Percentiles rank a stretch among this genome's conserved stretches.
These are phyloP conservation scores for Scytalidium sp. DNA, from an alignment of 2,329 filamentous ascomycete genomes.

Conservation along the genomic window DNA sequence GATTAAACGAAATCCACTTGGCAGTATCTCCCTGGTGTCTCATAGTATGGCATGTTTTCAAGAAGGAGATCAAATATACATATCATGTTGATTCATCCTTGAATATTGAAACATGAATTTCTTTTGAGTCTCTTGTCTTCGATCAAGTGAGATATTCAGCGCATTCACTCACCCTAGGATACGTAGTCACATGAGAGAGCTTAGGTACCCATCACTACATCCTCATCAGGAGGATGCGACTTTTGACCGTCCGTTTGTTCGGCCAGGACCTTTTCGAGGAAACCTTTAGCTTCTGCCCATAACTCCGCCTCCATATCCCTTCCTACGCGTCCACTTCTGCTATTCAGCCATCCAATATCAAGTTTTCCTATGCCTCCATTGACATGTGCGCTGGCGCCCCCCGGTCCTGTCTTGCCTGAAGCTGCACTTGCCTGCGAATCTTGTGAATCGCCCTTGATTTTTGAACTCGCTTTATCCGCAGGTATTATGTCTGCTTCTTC, in stretches of 20 bases:
- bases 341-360: constrained; percentile 89
- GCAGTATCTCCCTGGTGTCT: no score
- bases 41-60: no score
- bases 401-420: constrained; percentile 12
- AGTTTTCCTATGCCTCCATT: constrained; percentile 51
- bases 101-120: no score
- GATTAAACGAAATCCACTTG: no score
- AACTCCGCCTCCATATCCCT: constrained; percentile 82
- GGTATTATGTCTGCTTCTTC: constrained; percentile 76
- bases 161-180: neutral
- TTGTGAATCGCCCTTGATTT: constrained; percentile 17
- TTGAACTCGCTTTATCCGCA: constrained; percentile 27
- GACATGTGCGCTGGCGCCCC: constrained; percentile 20
- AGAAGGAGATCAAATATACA: no score
- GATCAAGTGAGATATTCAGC: neutral
- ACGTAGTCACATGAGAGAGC: neutral
- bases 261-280: constrained; percentile 41
- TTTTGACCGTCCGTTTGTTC: neutral
- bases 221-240: neutral
- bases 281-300: constrained; percentile 59
- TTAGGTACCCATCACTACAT: neutral
- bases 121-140: no score
- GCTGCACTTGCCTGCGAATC: constrained; percentile 3
- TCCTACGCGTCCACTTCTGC: constrained; percentile 76
- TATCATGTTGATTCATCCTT: no score